These are phyloP conservation scores for Lasiosphaeria ovina DNA, from an alignment of 495 filamentous ascomycete species.

Conservation along the genomic window DNA sequence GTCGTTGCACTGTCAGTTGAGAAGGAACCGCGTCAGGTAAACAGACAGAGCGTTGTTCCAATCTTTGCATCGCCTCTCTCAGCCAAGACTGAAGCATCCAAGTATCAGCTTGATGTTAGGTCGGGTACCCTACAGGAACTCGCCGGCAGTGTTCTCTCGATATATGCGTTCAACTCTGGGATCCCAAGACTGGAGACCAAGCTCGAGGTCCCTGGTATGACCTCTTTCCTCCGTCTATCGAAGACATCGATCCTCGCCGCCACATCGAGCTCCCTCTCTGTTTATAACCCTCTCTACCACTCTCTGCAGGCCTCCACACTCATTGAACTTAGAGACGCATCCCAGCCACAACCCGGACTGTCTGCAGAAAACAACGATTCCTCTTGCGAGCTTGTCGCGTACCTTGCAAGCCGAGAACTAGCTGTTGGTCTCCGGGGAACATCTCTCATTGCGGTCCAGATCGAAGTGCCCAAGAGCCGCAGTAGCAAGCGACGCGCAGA, in stretches of 20 bases:
- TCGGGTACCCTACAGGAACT: conserved; percentile 57
- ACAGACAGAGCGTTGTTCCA: conserved; percentile 23
- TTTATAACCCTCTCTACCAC: conserved; percentile 67
- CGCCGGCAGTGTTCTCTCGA: conserved; percentile 37
- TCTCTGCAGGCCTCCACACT: conserved; percentile 58
- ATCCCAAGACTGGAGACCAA: conserved; percentile 44
- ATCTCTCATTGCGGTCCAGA: conserved; percentile 59
- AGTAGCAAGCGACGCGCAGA: conserved; percentile 60
- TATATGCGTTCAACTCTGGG: conserved; percentile 51
- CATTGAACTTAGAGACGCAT: conserved; percentile 31
- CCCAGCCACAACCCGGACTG: conserved; percentile 11
- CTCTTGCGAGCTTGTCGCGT: conserved; percentile 52
- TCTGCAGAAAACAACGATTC: conserved; percentile 19
- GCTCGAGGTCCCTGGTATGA: conserved; percentile 34
- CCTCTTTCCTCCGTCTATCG: conserved; percentile 53
- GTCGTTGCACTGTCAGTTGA: conserved; percentile 41
- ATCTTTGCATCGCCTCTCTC: conserved; percentile 31
- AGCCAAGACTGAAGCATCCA: conserved; percentile 14
- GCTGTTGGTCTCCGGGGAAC: conserved; percentile 58
- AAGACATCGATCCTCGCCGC: conserved; percentile 50
- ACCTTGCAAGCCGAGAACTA: conserved; percentile 62
- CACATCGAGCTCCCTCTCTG: conserved; percentile 38
- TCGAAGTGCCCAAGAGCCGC: conserved; percentile 59
- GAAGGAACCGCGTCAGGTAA: conserved; percentile 21
- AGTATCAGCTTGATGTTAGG: conserved; percentile 54